Conservation (phyloP, 345 rosid species). For the Salix arbutifolia region DNA sequence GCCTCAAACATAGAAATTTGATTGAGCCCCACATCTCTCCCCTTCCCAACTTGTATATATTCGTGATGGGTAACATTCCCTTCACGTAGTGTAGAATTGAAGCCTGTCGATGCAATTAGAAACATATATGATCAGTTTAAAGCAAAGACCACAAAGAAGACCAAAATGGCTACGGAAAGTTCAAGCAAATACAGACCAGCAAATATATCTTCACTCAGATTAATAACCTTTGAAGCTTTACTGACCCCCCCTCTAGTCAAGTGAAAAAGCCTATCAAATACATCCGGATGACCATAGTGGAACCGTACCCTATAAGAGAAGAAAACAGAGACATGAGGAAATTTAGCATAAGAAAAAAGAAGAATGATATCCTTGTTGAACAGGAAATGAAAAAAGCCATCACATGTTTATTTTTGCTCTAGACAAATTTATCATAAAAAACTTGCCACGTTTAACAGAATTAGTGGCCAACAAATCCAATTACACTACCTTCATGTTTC, state of each 20-base stretch:
- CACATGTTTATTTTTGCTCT: too few relatives aligned
- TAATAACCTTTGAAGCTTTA: conserved; percentile 96
- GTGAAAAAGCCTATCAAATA: conserved; percentile 96
- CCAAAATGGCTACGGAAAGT: conserved; percentile 5
- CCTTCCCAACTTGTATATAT: conserved; percentile 98
- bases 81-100: conserved; percentile 97
- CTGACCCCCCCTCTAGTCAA: conserved; percentile 97
- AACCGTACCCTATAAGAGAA: conserved; percentile 76
- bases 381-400: too few relatives aligned
- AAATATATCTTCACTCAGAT: conserved; percentile 96
- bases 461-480: not conserved
- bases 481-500: not conserved
- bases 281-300: conserved; percentile 99
- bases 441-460: not conserved
- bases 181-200: conserved; percentile 52
- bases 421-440: not conserved
- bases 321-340: not conserved
- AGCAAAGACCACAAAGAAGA: not conserved
- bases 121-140: not conserved
- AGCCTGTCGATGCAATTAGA: conserved; percentile 48
- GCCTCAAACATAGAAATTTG: conserved; percentile 99
- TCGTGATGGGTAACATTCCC: conserved; percentile 99
- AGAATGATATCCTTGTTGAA: not conserved
- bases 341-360: not conserved
- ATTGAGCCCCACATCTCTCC: conserved; percentile 98